These are phyloP conservation scores for Starmerella stellata DNA, from an alignment of 805 yeast genomes.

Conservation along the genomic window DNA sequence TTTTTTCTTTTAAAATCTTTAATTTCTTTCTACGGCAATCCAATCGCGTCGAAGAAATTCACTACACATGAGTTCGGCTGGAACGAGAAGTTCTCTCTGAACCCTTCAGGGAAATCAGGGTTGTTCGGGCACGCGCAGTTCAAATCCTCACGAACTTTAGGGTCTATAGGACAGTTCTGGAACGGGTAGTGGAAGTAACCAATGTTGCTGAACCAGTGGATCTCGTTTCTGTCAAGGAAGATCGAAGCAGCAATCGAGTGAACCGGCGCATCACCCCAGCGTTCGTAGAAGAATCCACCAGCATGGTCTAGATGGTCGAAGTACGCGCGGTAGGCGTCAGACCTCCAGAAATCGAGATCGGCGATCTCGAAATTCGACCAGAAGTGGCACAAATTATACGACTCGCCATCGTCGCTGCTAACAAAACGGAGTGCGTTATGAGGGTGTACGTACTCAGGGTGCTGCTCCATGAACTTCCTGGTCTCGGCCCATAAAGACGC, in stretches of 20 bases:
- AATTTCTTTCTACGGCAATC: no score
- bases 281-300: slow-evolving; percentile 87
- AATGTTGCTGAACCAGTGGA: slow-evolving; percentile 64
- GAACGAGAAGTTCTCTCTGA: neutral
- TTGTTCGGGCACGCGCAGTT: slow-evolving; percentile 38
- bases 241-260: slow-evolving; percentile 71
- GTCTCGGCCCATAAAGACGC: slow-evolving; percentile 45
- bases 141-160: slow-evolving; percentile 26
- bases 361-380: slow-evolving; percentile 83
- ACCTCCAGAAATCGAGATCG: slow-evolving; percentile 54
- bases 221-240: slow-evolving; percentile 47
- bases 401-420: slow-evolving; percentile 46
- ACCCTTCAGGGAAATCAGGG: neutral
- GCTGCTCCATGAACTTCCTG: slow-evolving; percentile 27
- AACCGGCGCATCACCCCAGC: slow-evolving; percentile 94
- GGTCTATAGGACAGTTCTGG: slow-evolving; percentile 55
- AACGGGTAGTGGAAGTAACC: slow-evolving; percentile 53
- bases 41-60: neutral
- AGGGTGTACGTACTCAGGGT: slow-evolving; percentile 36
- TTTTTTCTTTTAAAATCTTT: no score
- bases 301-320: slow-evolving; percentile 57
- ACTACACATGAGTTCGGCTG: neutral
- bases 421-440: slow-evolving; percentile 51
- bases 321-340: slow-evolving; percentile 48
- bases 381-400: slow-evolving; percentile 71